Base-by-base conservation (phyloP, 2,329 filamentous ascomycete species). In the Ceratocystiopsis sp. region DNA sequence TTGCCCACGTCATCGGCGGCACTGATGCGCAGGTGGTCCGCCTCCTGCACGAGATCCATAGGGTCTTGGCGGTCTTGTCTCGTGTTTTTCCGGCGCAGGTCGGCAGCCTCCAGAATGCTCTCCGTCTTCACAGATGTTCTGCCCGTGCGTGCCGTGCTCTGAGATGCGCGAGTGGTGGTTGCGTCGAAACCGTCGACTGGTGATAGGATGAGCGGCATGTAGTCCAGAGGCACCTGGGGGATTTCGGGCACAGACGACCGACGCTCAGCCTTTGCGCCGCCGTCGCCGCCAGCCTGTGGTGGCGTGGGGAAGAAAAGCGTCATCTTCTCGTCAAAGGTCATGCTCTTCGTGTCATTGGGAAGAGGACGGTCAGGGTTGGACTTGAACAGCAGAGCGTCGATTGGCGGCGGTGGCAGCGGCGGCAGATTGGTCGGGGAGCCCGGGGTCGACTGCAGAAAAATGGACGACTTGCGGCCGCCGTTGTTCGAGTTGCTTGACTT, bases 301-400 rank as follows among this genome's bases (percentile, higher is more conserved):
- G 63, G 55, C 9, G 57, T 53, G 4, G 65, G 60, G 48, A 71
- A 72, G 19, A 75, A 55, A 6, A 72, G 54, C 2, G 61, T 57
- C 58, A 75, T 69, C 53, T 74, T 75, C 50, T 75, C 71, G 42
- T 73, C 61, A 47, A 72, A 66, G 0, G 68, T 72, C 71, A 74
- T 75, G 52, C 68, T 74, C 54, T 65, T 67, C 3, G 68, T 72
- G 46, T 70, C 57, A 46, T 72, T 73, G 3, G 69, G 65, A 7
- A 63, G 59, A 16, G 69, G 59, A 15, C 65, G 55, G 35, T 55
- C 45, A 8, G 59, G 50, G 29, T 42, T 45, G 14, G 42, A 40
- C 15, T 37, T 35, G 16, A 37, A 38, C 8, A 57, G 52, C 19
- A 59, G 58, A 16, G 62, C 59, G 45, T 58, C 67, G 41, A 60